These are phyloP conservation scores for Fraxinus baroniana DNA, from an alignment of 305 asterid genomes.

Conservation along the genomic window DNA sequence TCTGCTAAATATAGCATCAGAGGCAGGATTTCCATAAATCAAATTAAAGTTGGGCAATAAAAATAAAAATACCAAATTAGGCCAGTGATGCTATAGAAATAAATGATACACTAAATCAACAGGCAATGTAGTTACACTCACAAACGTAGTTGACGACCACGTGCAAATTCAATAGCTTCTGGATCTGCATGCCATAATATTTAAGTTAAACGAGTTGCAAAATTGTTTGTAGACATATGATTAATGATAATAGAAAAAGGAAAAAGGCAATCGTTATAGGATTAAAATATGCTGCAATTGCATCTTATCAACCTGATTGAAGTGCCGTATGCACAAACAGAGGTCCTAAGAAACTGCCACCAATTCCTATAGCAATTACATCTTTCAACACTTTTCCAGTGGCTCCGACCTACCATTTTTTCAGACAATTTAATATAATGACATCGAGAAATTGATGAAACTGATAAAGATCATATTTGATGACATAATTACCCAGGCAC, in stretches of 20 bases:
- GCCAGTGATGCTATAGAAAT: neutral
- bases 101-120: constrained; percentile 16
- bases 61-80: neutral
- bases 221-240: neutral
- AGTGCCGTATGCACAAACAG: constrained; percentile 98
- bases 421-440: constrained; percentile 15
- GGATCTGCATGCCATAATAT: constrained; percentile 57
- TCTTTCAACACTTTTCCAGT: constrained; percentile 89
- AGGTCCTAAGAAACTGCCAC: constrained; percentile 99
- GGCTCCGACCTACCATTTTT: constrained; percentile 73
- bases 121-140: constrained; percentile 41
- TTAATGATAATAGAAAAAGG: neutral
- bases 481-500: constrained; percentile 77
- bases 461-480: constrained; percentile 20
- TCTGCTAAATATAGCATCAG: constrained; percentile 11
- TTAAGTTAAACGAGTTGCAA: constrained; percentile 16
- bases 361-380: constrained; percentile 93
- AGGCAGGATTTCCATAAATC: constrained; percentile 11
- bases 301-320: constrained; percentile 71
- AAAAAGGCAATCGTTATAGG: constrained; percentile 7
- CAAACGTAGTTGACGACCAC: constrained; percentile 89
- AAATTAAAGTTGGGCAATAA: neutral
- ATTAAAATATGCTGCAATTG: constrained; percentile 6
- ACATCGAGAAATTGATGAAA: neutral
- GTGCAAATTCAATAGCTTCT: constrained; percentile 80